A percentile compares a stretch with the other conserved stretches of the same genome.
Conservation (phyloP, 2,329 filamentous ascomycete genomes). For the Lachnum nothofagi region DNA sequence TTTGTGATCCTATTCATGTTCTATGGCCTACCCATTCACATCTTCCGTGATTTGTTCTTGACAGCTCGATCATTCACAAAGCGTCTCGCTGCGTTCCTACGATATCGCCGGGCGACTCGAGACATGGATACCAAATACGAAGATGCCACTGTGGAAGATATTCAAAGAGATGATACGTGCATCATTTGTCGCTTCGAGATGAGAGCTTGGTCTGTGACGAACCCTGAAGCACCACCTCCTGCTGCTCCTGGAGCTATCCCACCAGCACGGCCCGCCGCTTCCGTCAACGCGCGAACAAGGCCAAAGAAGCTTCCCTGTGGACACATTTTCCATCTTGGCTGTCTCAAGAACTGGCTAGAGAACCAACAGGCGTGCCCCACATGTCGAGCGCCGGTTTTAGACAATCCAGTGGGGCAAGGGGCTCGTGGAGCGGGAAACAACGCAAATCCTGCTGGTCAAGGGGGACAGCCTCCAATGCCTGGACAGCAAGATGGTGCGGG, state of each 20-base stretch:
- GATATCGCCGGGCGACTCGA: conserved; percentile 83
- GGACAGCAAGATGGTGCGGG: conserved; percentile 38
- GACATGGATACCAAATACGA: conserved; percentile 91
- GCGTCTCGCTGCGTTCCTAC: conserved; percentile 78
- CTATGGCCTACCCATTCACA: conserved; percentile 93
- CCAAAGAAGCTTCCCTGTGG: conserved; percentile 96
- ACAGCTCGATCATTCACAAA: conserved; percentile 89
- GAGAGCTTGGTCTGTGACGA: conserved; percentile 63
- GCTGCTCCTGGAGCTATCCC: conserved; percentile 31
- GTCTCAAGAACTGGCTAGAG: conserved; percentile 94
- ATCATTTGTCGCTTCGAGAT: conserved; percentile 98
- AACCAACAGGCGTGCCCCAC: conserved; percentile 96
- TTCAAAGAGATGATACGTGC: conserved; percentile 82
- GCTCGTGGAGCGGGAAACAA: conserved; percentile 24
- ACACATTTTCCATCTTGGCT: conserved; percentile 90
- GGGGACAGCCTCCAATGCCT: conserved; percentile 28
- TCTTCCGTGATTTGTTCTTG: conserved; percentile 91
- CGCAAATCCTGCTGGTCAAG: conserved; percentile 25
- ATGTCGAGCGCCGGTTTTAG: conserved; percentile 76
- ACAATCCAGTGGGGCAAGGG: conserved; percentile 34
- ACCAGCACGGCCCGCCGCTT: conserved; percentile 33
- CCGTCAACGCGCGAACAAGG: conserved; percentile 73
- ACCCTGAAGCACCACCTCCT: conserved; percentile 40
- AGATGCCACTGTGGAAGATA: conserved; percentile 82
- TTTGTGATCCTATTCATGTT: conserved; percentile 90